Evolutionary conservation across 305 asterid species (phyloP).

Genomic region (Striga hermonthica): DNA sequence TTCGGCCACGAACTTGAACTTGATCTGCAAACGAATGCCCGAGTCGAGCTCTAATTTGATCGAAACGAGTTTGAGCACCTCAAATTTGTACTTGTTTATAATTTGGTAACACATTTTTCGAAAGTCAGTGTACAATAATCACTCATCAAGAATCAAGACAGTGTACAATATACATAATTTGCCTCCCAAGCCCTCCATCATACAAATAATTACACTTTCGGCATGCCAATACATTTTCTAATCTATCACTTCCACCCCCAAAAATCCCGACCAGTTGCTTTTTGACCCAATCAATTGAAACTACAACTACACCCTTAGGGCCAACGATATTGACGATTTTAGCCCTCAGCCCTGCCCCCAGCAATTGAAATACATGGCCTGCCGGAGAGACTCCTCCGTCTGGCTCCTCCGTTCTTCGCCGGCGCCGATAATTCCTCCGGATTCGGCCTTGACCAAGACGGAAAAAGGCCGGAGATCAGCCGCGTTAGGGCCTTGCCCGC

Average conservation of each 20-base stretch:
- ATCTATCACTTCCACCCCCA: not conserved
- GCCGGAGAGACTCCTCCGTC: slow-evolving; percentile 51
- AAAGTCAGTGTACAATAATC: too few relatives aligned
- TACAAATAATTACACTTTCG: too few relatives aligned
- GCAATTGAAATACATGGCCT: slow-evolving; percentile 59
- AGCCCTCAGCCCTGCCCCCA: slow-evolving; percentile 51
- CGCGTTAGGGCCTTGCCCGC: slow-evolving; percentile 20
- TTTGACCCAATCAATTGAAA: not conserved
- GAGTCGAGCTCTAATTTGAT: too few relatives aligned
- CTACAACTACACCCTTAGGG: not conserved
- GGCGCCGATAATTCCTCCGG: slow-evolving; percentile 26
- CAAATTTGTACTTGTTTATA: too few relatives aligned
- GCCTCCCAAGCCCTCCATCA: too few relatives aligned
- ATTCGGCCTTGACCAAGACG: slow-evolving; percentile 31
- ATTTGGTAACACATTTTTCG: too few relatives aligned
- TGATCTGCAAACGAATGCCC: too few relatives aligned
- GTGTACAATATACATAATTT: too few relatives aligned
- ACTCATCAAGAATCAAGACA: too few relatives aligned
- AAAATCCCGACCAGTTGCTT: not conserved
- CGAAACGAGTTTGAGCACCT: too few relatives aligned
- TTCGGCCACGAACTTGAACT: too few relatives aligned
- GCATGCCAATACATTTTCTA: too few relatives aligned
- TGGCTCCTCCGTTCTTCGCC: slow-evolving; percentile 34
- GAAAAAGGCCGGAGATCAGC: slow-evolving; percentile 41
- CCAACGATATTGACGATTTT: not conserved